Evolutionary conservation across 371 early-diverging fungal species (phyloP).

Genomic region (Sanchytrium tribonematis): DNA sequence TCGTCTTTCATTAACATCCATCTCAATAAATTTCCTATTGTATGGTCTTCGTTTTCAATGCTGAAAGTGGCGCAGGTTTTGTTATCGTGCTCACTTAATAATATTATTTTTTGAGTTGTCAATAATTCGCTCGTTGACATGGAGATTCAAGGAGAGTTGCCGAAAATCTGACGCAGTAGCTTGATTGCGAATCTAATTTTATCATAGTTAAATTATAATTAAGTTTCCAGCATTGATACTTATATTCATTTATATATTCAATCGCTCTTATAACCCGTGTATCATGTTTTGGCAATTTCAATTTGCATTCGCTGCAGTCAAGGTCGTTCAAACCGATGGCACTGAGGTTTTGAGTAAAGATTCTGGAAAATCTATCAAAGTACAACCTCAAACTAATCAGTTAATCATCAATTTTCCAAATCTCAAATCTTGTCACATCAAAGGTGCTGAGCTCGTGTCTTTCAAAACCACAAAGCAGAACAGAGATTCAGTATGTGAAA

Average conservation of each 20-base stretch:
- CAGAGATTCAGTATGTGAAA: not conserved
- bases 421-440: not conserved
- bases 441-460: not conserved
- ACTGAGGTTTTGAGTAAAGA: not conserved
- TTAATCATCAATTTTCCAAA: not conserved
- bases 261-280: too few relatives aligned
- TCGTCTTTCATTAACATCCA: conserved; percentile 78
- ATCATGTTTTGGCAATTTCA: too few relatives aligned
- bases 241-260: too few relatives aligned
- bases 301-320: not conserved
- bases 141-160: too few relatives aligned
- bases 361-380: not conserved
- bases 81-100: not conserved
- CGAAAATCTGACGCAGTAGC: too few relatives aligned
- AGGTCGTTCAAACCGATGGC: not conserved
- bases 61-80: conserved; percentile 39
- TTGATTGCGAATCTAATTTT: too few relatives aligned
- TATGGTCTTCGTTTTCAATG: conserved; percentile 79
- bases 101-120: not conserved
- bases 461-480: not conserved
- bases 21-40: conserved; percentile 72
- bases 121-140: too few relatives aligned
- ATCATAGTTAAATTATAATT: too few relatives aligned
- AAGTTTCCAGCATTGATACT: too few relatives aligned
- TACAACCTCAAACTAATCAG: not conserved